Conservation (phyloP, 768 basidiomycete species). For the Tylopilus rubrobrunneus region DNA sequence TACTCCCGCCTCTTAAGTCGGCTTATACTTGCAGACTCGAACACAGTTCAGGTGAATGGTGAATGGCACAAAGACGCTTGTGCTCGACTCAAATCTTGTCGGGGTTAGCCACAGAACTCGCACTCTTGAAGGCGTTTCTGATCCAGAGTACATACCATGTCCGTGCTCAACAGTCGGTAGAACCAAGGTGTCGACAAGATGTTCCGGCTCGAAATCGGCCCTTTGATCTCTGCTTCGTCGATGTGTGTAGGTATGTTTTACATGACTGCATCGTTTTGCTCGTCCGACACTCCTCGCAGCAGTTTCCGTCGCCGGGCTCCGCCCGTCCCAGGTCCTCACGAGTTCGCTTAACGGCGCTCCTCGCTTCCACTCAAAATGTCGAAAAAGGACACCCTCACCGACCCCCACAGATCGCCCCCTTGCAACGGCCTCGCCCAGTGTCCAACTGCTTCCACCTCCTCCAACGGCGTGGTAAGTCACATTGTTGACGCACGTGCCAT, state of each 20-base stretch:
- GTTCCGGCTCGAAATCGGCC: constrained; percentile 96
- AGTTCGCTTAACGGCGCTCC: constrained; percentile 46
- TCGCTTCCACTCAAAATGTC: constrained; percentile 26
- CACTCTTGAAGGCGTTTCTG: constrained; percentile 74
- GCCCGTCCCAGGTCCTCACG: constrained; percentile 61
- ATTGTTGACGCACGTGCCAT: constrained; percentile 11
- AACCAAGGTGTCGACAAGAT: constrained; percentile 99
- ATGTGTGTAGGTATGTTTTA: too few relatives aligned
- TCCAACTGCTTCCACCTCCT: neutral
- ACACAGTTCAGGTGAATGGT: too few relatives aligned
- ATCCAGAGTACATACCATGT: neutral
- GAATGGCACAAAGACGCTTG: constrained; percentile 92
- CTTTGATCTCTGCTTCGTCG: constrained; percentile 77
- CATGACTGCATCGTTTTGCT: too few relatives aligned
- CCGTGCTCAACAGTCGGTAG: constrained; percentile 39
- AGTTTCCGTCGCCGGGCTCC: constrained; percentile 67
- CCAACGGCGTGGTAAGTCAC: constrained; percentile 29
- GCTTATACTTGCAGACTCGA: constrained; percentile 7
- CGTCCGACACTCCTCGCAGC: constrained; percentile 34
- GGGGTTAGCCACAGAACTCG: constrained; percentile 92
- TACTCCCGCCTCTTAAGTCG: neutral
- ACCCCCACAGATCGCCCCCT: neutral
- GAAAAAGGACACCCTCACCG: constrained; percentile 18
- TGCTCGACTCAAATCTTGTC: constrained; percentile 83
- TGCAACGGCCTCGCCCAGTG: neutral